These are phyloP conservation scores for Cercospora sp. DNA, from an alignment of 2,329 filamentous ascomycete species.

Conservation along the genomic window DNA sequence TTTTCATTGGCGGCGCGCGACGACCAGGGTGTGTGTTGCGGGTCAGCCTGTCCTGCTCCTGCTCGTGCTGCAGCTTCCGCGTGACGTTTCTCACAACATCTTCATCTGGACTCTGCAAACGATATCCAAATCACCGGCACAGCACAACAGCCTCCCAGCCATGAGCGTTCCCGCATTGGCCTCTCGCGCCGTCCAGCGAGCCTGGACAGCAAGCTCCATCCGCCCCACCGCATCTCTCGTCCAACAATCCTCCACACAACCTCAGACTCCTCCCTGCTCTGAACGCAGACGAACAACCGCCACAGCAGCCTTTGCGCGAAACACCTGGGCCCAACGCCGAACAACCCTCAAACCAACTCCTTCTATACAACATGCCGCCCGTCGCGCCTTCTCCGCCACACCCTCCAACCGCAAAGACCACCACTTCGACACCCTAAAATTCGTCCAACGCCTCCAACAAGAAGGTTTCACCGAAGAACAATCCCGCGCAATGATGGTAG, in stretches of 20 bases:
- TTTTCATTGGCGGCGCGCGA: conserved; percentile 12
- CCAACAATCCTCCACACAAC: conserved; percentile 18
- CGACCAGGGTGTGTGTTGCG: conserved; percentile 1
- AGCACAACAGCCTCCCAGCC: not conserved
- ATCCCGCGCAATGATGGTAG: conserved; percentile 96
- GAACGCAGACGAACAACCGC: conserved; percentile 21
- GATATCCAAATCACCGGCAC: not conserved
- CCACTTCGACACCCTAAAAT: conserved; percentile 97
- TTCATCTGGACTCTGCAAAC: not conserved
- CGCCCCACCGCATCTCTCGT: conserved; percentile 27
- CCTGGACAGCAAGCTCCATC: conserved; percentile 38
- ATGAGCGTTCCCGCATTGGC: conserved; percentile 15
- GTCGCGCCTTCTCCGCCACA: conserved; percentile 65
- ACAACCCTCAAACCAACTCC: conserved; percentile 1
- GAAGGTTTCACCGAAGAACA: conserved; percentile 97
- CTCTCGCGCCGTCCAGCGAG: conserved; percentile 40
- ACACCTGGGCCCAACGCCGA: conserved; percentile 22
- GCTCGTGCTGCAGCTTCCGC: not conserved
- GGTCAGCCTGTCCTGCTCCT: not conserved
- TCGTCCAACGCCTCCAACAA: conserved; percentile 82
- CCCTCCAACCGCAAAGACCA: conserved; percentile 68
- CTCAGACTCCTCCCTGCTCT: conserved; percentile 3
- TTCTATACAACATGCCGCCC: conserved; percentile 11
- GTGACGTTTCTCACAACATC: not conserved
- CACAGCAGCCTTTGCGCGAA: conserved; percentile 26